Evolutionary conservation across 805 yeast species (phyloP).

Genomic region (Hyphopichia homilentoma): DNA sequence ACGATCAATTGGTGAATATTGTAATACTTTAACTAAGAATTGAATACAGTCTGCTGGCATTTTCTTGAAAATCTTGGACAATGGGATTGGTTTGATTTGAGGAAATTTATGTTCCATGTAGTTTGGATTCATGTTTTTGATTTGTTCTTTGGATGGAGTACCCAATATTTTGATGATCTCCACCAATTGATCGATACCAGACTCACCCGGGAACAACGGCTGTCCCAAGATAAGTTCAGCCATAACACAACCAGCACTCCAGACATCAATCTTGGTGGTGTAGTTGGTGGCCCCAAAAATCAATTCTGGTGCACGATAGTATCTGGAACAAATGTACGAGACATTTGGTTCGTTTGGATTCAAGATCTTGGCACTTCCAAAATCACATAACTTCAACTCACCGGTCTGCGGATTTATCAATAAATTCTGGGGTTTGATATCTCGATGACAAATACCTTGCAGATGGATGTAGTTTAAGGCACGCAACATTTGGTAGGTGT

Average conservation of each 20-base stretch:
- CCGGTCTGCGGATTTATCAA: slow-evolving; percentile 84
- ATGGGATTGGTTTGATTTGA: slow-evolving; percentile 72
- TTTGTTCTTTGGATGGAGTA: slow-evolving; percentile 90
- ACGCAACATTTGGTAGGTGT: slow-evolving; percentile 74
- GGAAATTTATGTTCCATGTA: slow-evolving; percentile 98
- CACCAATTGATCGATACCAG: slow-evolving; percentile 95
- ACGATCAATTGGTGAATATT: slow-evolving; percentile 68
- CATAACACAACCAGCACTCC: slow-evolving; percentile 99
- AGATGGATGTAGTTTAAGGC: slow-evolving; percentile 76
- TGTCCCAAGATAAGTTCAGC: slow-evolving; percentile 94
- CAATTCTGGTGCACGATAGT: slow-evolving; percentile 95
- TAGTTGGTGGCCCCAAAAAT: slow-evolving; percentile 96
- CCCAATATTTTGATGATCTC: slow-evolving; percentile 95
- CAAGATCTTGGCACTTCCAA: slow-evolving; percentile 90
- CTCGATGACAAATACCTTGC: slow-evolving; percentile 85
- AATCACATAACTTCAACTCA: slow-evolving; percentile 88
- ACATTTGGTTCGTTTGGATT: slow-evolving; percentile 92
- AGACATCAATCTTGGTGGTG: slow-evolving; percentile 92
- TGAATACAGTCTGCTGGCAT: slow-evolving; percentile 51
- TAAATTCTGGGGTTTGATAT: slow-evolving; percentile 86
- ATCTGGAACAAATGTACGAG: slow-evolving; percentile 92
- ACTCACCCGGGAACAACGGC: slow-evolving; percentile 96
- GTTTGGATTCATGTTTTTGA: slow-evolving; percentile 91
- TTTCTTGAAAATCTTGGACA: slow-evolving; percentile 61
- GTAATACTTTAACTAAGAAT: slow-evolving; percentile 53